phyloP scores from a whole-genome alignment of 2,329 filamentous ascomycete genomes.

The Xylaria polymorpha region DNA sequence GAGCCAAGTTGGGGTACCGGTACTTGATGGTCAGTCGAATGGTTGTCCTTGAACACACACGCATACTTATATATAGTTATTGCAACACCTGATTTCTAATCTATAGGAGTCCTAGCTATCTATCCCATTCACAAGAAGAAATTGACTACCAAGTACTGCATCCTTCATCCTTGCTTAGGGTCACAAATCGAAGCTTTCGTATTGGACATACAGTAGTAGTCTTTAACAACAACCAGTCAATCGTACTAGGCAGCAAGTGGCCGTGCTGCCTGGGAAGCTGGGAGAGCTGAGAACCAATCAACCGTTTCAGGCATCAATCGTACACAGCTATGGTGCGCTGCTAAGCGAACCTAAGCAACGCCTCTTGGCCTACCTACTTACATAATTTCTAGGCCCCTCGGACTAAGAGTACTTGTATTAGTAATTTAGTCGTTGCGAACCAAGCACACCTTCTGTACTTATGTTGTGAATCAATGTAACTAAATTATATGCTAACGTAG shows the following conservation, averaged over 20 bases:
- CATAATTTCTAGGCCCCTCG: too few relatives aligned
- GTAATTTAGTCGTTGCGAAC: too few relatives aligned
- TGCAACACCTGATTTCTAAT: neutral
- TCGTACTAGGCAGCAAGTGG: neutral
- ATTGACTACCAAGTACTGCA: neutral
- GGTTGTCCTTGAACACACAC: neutral
- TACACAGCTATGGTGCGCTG: neutral
- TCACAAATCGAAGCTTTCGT: neutral
- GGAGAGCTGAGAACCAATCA: conserved; percentile 2
- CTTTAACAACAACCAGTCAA: neutral
- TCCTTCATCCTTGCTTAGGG: neutral
- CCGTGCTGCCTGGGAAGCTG: neutral
- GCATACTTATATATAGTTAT: neutral
- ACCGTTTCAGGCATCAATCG: neutral
- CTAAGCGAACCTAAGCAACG: neutral
- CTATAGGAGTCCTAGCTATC: neutral
- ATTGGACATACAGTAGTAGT: neutral
- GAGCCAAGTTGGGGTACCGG: neutral
- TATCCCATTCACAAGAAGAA: neutral
- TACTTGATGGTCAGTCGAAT: neutral
- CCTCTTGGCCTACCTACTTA: neutral
- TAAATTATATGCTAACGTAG: neutral
- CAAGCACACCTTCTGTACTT: neutral
- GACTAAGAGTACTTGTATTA: too few relatives aligned
- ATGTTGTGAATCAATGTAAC: neutral